A percentile compares a stretch with the other conserved stretches of the same genome.
These are phyloP conservation scores for Ochetophila trinervis DNA, from an alignment of 306 rosid species.

Conservation along the genomic window DNA sequence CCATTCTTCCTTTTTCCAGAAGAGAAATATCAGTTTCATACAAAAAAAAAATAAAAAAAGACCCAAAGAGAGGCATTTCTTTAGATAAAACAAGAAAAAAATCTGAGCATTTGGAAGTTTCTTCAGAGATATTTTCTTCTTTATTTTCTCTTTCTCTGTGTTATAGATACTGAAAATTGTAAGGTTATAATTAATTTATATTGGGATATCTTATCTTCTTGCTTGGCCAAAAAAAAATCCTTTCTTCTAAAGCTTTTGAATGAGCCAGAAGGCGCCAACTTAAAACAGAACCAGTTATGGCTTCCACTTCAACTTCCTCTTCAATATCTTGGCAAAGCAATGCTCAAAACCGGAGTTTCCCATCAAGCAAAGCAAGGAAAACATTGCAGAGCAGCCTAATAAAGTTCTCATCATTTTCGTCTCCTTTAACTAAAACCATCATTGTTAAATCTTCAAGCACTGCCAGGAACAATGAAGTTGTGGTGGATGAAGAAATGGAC, in stretches of 20 bases:
- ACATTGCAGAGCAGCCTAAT: slow-evolving; percentile 23
- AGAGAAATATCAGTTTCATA: slow-evolving; percentile 30
- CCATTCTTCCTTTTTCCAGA: slow-evolving; percentile 8
- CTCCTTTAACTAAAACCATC: slow-evolving; percentile 19
- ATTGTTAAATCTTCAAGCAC: slow-evolving; percentile 34
- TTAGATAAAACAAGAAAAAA: slow-evolving; percentile 43
- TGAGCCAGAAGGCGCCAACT: slow-evolving; percentile 41
- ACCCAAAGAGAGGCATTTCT: slow-evolving; percentile 12
- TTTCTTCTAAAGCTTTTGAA: slow-evolving; percentile 27
- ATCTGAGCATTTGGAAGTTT: slow-evolving; percentile 43
- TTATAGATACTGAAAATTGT: slow-evolving; percentile 31
- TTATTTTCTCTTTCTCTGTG: background rate
- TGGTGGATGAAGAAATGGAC: slow-evolving; percentile 79
- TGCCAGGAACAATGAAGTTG: slow-evolving; percentile 47
- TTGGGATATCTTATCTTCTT: slow-evolving; percentile 38
- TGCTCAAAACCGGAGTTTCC: slow-evolving; percentile 25
- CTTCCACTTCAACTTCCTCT: slow-evolving; percentile 37
- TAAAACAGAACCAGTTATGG: slow-evolving; percentile 35
- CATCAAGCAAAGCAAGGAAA: slow-evolving; percentile 19
- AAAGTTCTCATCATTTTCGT: slow-evolving; percentile 29
- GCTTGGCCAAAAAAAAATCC: slow-evolving; percentile 20
- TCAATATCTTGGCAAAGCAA: slow-evolving; percentile 33
- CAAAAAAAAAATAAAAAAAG: background rate
- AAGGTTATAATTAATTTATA: slow-evolving; percentile 38
- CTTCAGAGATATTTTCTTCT: slow-evolving; percentile 28